These are phyloP conservation scores for Fusarium armeniacum DNA, from an alignment of 2,329 filamentous ascomycete species.

Conservation along the genomic window DNA sequence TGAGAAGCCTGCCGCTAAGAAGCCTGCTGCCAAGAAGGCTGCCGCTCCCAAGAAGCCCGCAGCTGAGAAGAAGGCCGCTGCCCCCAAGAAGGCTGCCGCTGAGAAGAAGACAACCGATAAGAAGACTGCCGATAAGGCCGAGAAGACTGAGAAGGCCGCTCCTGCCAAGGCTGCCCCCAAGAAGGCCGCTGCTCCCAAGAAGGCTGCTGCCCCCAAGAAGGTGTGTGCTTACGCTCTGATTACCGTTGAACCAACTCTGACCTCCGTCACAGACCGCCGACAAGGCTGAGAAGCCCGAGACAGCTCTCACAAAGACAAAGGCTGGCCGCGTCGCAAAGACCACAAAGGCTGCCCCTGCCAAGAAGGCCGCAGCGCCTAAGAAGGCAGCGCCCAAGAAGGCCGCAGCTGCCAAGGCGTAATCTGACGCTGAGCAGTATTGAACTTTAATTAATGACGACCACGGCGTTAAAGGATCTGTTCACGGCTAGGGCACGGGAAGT, in stretches of 20 bases:
- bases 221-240: slow-evolving; percentile 17
- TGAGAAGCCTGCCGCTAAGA: slow-evolving; percentile 53
- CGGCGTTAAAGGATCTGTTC: slow-evolving; percentile 54
- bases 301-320: slow-evolving; percentile 84
- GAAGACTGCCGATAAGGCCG: slow-evolving; percentile 49
- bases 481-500: slow-evolving; percentile 47
- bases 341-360: slow-evolving; percentile 57
- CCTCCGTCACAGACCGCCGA: slow-evolving; percentile 33
- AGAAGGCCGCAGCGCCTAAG: slow-evolving; percentile 58
- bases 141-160: slow-evolving; percentile 61
- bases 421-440: slow-evolving; percentile 42
- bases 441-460: slow-evolving; percentile 57
- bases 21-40: slow-evolving; percentile 54
- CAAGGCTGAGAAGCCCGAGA: slow-evolving; percentile 72
- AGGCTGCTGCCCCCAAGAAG: slow-evolving; percentile 49
- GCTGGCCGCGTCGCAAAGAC: slow-evolving; percentile 86
- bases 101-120: slow-evolving; percentile 37
- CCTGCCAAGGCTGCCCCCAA: slow-evolving; percentile 74
- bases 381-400: slow-evolving; percentile 62
- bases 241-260: slow-evolving; percentile 2
- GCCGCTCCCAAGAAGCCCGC: slow-evolving; percentile 57
- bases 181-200: slow-evolving; percentile 54
- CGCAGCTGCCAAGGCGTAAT: slow-evolving; percentile 59
- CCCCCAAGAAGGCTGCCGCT: slow-evolving; percentile 55
- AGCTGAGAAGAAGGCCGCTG: slow-evolving; percentile 52